A percentile compares a stretch with the other conserved stretches of the same genome.
Evolutionary conservation across 2,329 filamentous ascomycete genomes (phyloP).

Genomic region (Sporothrix inflata): DNA sequence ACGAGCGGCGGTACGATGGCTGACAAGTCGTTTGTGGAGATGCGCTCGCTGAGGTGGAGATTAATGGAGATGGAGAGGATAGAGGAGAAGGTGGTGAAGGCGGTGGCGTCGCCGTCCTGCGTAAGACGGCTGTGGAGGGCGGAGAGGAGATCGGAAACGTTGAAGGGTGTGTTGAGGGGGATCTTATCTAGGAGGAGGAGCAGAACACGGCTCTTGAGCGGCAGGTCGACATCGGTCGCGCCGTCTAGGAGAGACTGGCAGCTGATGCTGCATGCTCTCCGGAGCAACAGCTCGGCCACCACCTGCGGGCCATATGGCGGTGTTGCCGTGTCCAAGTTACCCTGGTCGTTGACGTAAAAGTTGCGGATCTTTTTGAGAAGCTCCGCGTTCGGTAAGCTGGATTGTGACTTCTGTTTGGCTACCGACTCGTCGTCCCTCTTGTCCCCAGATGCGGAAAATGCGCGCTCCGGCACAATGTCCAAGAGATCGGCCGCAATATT

Average conservation of each 20-base stretch:
- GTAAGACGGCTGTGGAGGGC: slow-evolving; percentile 56
- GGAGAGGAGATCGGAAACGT: slow-evolving; percentile 53
- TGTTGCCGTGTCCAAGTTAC: slow-evolving; percentile 64
- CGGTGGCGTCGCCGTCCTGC: slow-evolving; percentile 41
- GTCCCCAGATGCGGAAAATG: slow-evolving; percentile 51
- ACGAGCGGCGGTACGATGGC: slow-evolving; percentile 71
- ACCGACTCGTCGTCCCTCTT: background rate
- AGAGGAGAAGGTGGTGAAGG: slow-evolving; percentile 62
- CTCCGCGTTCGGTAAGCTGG: slow-evolving; percentile 48
- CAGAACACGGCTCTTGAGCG: slow-evolving; percentile 62
- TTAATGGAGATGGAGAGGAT: slow-evolving; percentile 61
- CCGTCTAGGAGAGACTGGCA: slow-evolving; percentile 51
- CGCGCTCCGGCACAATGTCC: slow-evolving; percentile 66
- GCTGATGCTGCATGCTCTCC: slow-evolving; percentile 59
- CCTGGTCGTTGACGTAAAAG: slow-evolving; percentile 73
- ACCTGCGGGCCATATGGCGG: slow-evolving; percentile 61
- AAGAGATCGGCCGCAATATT: slow-evolving; percentile 61
- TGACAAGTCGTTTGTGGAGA: slow-evolving; percentile 57
- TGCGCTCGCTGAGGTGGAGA: slow-evolving; percentile 57
- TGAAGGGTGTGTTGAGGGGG: slow-evolving; percentile 49
- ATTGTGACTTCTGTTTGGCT: slow-evolving; percentile 26
- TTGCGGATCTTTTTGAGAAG: slow-evolving; percentile 62
- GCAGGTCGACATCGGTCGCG: slow-evolving; percentile 52
- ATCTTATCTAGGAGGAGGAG: slow-evolving; percentile 60
- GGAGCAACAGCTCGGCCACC: slow-evolving; percentile 65